Evolutionary conservation across 257 asterid species (phyloP).

Genomic region (Linderniella brevidens): DNA sequence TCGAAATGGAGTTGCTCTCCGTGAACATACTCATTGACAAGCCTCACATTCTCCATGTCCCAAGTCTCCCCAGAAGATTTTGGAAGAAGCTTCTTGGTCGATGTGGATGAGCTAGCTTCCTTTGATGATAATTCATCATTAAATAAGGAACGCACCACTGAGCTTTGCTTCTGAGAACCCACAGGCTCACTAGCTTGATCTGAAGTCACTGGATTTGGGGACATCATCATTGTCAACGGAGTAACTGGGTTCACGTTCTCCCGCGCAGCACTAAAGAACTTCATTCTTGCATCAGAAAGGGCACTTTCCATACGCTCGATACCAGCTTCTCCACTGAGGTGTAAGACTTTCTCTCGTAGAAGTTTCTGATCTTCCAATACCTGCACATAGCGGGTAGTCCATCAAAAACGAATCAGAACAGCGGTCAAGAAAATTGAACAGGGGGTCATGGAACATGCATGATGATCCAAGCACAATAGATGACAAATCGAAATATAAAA

Average conservation of each 20-base stretch:
- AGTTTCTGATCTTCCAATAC: constrained; percentile 68
- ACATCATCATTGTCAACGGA: constrained; percentile 22
- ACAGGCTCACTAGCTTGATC: constrained; percentile 19
- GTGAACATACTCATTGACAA: constrained; percentile 80
- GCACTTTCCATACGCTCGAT: constrained; percentile 68
- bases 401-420: not conserved
- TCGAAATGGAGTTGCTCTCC: constrained; percentile 39
- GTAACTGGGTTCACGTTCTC: constrained; percentile 31
- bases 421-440: not conserved
- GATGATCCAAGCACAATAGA: too few species aligned
- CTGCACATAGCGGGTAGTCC: constrained; percentile 21
- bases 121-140: constrained; percentile 18
- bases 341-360: constrained; percentile 66
- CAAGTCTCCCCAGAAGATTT: constrained; percentile 19
- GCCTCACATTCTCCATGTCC: constrained; percentile 57
- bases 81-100: constrained; percentile 11
- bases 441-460: not conserved
- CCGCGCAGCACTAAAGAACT: constrained; percentile 42
- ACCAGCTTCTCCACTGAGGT: constrained; percentile 78
- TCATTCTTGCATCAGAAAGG: constrained; percentile 35
- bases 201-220: constrained; percentile 25
- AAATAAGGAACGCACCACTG: constrained; percentile 53
- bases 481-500: too few species aligned
- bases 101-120: constrained; percentile 18
- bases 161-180: constrained; percentile 23